Base-by-base conservation (phyloP, 495 filamentous ascomycete genomes). In the Bombardia bombarda region DNA sequence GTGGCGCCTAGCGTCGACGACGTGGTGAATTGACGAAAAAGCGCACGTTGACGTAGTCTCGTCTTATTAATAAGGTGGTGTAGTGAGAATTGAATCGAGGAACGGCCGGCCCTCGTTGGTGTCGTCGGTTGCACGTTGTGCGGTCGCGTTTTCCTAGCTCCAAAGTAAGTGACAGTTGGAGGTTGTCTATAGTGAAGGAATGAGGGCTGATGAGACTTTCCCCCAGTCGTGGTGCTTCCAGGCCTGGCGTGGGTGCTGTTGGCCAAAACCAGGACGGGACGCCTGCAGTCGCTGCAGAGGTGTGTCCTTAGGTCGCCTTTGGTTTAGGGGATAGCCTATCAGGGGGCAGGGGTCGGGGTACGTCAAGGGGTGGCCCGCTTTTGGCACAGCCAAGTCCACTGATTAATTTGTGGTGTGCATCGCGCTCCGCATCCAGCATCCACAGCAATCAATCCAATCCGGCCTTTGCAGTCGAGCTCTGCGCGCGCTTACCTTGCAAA, bases 171-270 rank as follows among this genome's bases (percentile, higher is more conserved):
- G 40, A 32, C 40, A 42, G 40, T 26, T 42, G 40, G 30, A 42
- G 22, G 28, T 28, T 28, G 1, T 8, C 9, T 28, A 20, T 40
- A 28, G 23, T 34, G 7, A 42, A 32, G 40, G 16, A 42, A 32
- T 16, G 32, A 34, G 17, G 17, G 40, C 40, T 42, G 40, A 42
- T 32, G 26, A 40, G 40, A 32, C 25, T 32, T 42, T 42, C 40
- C 21, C 20, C 26, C 26, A 28, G 26, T 7, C 9, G 26, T 28
- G 26, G 26, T 28, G 6, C 26, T 28, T 13, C 26, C 9, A 28
- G 30, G 40, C 40, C 40, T 33, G 40, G 41, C 41, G 25, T 32
- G 34, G n/a, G 38, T 17, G 20, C 14, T 20, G n/a, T 19, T 3
- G 38, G 23, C 38, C 43, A 45, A 26, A 45, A 39, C 14, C 43